These are phyloP conservation scores for Phytophthora chlamydospora DNA, from an alignment of 352 stramenopile genomes.

Conservation along the genomic window DNA sequence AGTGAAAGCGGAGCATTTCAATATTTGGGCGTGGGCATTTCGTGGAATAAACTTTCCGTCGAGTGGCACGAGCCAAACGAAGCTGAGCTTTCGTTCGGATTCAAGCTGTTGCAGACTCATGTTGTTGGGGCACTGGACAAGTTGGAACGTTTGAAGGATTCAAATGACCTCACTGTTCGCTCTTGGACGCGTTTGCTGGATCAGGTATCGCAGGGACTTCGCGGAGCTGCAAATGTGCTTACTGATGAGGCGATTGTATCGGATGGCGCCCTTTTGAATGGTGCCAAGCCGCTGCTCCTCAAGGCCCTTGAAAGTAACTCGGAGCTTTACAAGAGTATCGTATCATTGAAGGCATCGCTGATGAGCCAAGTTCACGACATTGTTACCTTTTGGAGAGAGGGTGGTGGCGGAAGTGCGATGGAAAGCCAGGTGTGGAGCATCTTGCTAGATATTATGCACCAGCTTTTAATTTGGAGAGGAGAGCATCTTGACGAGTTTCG, in stretches of 20 bases:
- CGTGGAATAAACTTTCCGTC: constrained; percentile 57
- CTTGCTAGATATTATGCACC: constrained; percentile 51
- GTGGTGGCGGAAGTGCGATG: constrained; percentile 47
- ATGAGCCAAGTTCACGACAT: constrained; percentile 49
- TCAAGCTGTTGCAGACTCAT: constrained; percentile 57
- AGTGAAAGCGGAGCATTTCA: constrained; percentile 56
- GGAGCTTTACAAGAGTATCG: constrained; percentile 40
- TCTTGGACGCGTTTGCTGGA: constrained; percentile 58
- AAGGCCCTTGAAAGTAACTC: constrained; percentile 35
- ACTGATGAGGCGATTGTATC: constrained; percentile 40
- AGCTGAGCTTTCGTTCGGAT: constrained; percentile 59
- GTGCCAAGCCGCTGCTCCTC: constrained; percentile 48
- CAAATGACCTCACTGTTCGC: constrained; percentile 45
- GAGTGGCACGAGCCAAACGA: constrained; percentile 72
- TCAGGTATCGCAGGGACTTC: constrained; percentile 47
- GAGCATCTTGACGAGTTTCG: constrained; percentile 48
- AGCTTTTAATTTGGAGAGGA: constrained; percentile 64
- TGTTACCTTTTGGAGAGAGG: constrained; percentile 57
- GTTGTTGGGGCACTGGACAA: constrained; percentile 41
- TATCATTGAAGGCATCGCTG: constrained; percentile 49
- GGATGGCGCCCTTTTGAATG: constrained; percentile 41
- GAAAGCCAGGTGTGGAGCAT: constrained; percentile 65
- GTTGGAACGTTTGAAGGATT: constrained; percentile 31
- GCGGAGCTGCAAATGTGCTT: constrained; percentile 58
- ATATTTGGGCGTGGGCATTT: constrained; percentile 57